Conservation (phyloP, 192 early-diverging fungal genomes). For the Neocallimastix lanati region DNA sequence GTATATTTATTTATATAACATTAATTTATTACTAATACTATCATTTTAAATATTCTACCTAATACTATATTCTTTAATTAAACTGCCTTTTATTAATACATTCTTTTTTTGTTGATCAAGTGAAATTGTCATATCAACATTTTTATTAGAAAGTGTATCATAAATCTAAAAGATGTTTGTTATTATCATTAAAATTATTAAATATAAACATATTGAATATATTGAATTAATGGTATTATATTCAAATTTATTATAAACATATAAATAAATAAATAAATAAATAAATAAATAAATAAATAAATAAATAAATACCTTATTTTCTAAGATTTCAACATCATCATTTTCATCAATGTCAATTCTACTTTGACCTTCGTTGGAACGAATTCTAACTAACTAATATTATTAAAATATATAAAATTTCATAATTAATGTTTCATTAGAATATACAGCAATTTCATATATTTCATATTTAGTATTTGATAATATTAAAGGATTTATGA, state of each 20-base stretch:
- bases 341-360: conserved; percentile 37
- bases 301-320: conserved; percentile 25
- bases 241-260: neutral
- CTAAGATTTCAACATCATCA: conserved; percentile 25
- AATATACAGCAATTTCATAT: too few relatives aligned
- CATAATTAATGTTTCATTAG: too few relatives aligned
- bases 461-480: too few relatives aligned
- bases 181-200: too few relatives aligned
- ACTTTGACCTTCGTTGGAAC: conserved; percentile 46
- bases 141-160: neutral
- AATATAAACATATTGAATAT: too few relatives aligned
- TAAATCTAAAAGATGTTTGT: too few relatives aligned
- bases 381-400: conserved; percentile 43
- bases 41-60: too few relatives aligned
- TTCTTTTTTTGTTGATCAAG: neutral
- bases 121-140: neutral
- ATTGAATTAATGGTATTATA: too few relatives aligned
- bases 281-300: neutral
- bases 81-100: neutral
- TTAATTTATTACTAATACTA: too few relatives aligned
- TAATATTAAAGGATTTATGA: too few relatives aligned
- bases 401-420: neutral
- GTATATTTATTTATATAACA: too few relatives aligned
- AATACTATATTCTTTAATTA: neutral
- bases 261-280: neutral